phyloP scores from a whole-genome alignment of 2,329 filamentous ascomycete species.

The Karstenula rhodostoma region DNA sequence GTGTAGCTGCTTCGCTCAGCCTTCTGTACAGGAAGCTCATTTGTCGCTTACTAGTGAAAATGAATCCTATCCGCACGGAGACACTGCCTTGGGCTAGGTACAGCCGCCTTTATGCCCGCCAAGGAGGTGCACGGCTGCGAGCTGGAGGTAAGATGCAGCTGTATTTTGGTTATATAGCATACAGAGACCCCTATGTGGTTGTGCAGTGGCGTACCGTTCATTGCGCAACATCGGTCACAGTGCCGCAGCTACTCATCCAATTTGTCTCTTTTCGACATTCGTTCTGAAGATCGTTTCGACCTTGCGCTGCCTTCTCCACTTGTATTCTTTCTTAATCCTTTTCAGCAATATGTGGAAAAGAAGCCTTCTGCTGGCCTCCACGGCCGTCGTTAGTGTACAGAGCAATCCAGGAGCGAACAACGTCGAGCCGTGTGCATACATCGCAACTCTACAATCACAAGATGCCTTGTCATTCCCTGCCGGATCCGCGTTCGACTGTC shows the following conservation, averaged over 20 bases:
- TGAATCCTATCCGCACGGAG: not conserved
- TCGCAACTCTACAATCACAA: constrained; percentile 17
- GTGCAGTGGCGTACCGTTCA: not conserved
- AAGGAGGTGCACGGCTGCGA: constrained; percentile 1
- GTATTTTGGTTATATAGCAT: not conserved
- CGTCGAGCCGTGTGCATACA: constrained; percentile 31
- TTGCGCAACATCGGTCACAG: not conserved
- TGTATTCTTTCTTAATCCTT: not conserved
- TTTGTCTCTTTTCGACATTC: constrained; percentile 2
- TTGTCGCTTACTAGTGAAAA: not conserved
- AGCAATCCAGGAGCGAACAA: constrained; percentile 12
- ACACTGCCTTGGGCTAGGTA: not conserved
- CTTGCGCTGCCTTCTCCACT: not conserved
- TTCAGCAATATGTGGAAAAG: not conserved
- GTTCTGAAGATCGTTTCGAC: constrained; percentile 2
- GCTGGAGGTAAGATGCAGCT: not conserved
- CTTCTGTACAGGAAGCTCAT: constrained; percentile 5
- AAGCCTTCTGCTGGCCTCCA: constrained; percentile 23
- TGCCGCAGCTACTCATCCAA: not conserved
- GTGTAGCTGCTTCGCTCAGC: constrained; percentile 1
- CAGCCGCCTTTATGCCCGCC: not conserved
- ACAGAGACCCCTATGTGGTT: not conserved
- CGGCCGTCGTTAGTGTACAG: constrained; percentile 25
- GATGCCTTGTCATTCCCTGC: constrained; percentile 24
- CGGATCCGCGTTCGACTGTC: constrained; percentile 34